Conservation (phyloP, 768 basidiomycete genomes). For the Mycena metata region DNA sequence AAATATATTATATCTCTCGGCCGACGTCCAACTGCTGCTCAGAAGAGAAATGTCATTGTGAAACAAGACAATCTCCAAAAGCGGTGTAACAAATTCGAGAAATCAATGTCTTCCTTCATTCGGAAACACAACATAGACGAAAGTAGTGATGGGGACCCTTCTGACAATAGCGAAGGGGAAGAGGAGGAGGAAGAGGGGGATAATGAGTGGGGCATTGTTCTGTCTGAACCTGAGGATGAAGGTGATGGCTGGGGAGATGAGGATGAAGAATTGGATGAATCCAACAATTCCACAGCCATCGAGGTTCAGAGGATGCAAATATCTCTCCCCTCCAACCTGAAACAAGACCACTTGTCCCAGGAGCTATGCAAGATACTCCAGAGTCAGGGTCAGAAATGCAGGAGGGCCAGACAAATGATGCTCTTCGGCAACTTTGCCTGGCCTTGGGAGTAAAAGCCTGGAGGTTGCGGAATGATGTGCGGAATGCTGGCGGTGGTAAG, state of each 20-base stretch:
- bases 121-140: background rate
- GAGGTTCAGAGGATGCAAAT: background rate
- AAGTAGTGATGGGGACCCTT: background rate
- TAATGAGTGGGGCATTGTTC: background rate
- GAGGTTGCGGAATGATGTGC: slow-evolving; percentile 14
- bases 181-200: no score
- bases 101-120: background rate
- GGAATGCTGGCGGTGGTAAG: slow-evolving; percentile 14
- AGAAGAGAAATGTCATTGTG: background rate
- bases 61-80: background rate
- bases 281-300: no score
- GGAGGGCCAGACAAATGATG: slow-evolving; percentile 3
- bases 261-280: background rate
- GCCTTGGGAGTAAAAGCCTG: slow-evolving; percentile 9
- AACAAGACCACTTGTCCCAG: background rate
- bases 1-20: background rate
- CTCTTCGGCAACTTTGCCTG: background rate
- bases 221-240: background rate
- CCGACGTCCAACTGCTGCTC: background rate
- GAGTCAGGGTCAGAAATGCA: background rate
- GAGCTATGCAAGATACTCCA: background rate
- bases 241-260: background rate
- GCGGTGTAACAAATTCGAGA: background rate
- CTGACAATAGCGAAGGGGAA: background rate
- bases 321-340: slow-evolving; percentile 10